Evolutionary conservation across 2,329 filamentous ascomycete species (phyloP).

Genomic region (Malbranchea cinnamomea): DNA sequence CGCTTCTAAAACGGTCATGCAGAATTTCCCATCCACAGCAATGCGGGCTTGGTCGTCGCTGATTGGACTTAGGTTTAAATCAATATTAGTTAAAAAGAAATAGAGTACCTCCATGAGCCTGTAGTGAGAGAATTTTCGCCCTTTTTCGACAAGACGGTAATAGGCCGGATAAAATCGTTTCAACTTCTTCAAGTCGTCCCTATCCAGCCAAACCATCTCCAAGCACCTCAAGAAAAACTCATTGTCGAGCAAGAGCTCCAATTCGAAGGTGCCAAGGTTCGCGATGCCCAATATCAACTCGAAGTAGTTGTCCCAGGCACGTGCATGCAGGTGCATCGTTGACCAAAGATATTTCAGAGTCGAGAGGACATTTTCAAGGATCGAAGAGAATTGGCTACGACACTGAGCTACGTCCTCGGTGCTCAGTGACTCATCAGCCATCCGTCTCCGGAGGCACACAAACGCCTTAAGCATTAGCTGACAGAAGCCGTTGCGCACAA

Average conservation of each 20-base stretch:
- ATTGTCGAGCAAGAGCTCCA: slow-evolving; percentile 42
- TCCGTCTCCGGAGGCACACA: slow-evolving; percentile 34
- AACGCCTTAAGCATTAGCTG: slow-evolving; percentile 40
- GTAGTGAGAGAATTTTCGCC: slow-evolving; percentile 29
- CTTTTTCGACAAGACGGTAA: slow-evolving; percentile 29
- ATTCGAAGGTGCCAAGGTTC: slow-evolving; percentile 44
- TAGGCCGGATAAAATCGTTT: slow-evolving; percentile 38
- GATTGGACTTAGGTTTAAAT: slow-evolving; percentile 19
- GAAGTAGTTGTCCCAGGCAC: slow-evolving; percentile 67
- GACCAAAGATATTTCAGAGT: slow-evolving; percentile 46
- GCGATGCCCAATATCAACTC: slow-evolving; percentile 53
- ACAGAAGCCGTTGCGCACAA: slow-evolving; percentile 40
- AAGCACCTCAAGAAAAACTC: slow-evolving; percentile 46
- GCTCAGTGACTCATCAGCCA: slow-evolving; percentile 14
- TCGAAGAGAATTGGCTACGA: slow-evolving; percentile 15
- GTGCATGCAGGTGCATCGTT: slow-evolving; percentile 44
- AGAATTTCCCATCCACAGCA: slow-evolving; percentile 17
- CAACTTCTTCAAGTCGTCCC: slow-evolving; percentile 33
- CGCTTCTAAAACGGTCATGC: slow-evolving; percentile 21
- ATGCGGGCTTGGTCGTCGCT: slow-evolving; percentile 14
- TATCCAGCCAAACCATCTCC: slow-evolving; percentile 47
- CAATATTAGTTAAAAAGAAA: slow-evolving; percentile 23
- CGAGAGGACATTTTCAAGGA: slow-evolving; percentile 22
- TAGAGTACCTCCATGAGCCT: slow-evolving; percentile 29
- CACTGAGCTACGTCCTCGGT: slow-evolving; percentile 15